phyloP scores from a whole-genome alignment of 202 grass and related monocot species.

The Thinopyrum obtusiflorum region DNA sequence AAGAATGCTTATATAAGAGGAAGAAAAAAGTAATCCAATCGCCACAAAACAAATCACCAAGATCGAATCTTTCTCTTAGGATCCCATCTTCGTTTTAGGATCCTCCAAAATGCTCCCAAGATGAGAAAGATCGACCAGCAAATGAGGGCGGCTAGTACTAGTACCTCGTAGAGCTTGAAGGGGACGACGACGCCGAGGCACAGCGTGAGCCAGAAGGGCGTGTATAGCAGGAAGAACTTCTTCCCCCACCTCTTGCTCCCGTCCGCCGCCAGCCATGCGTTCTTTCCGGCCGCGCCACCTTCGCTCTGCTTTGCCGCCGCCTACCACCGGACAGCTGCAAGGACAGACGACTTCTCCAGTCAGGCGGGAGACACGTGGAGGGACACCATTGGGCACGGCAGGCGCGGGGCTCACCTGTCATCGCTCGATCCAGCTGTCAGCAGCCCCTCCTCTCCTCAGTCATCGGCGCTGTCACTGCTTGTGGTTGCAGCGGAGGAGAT shows the following conservation, averaged over 20 bases:
- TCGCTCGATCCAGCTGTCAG: neutral
- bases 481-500: neutral
- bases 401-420: slow-evolving; percentile 34
- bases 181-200: slow-evolving; percentile 84
- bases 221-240: slow-evolving; percentile 88
- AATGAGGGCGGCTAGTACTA: neutral
- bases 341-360: neutral
- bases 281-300: neutral
- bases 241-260: slow-evolving; percentile 94
- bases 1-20: neutral
- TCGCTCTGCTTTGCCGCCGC: slow-evolving; percentile 22
- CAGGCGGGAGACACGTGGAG: neutral
- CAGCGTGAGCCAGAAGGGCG: slow-evolving; percentile 92
- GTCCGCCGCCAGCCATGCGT: slow-evolving; percentile 55
- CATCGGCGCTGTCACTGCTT: neutral
- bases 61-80: neutral
- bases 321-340: slow-evolving; percentile 18
- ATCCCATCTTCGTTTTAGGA: neutral
- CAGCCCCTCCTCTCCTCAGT: neutral
- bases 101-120: neutral
- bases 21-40: neutral
- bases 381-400: neutral
- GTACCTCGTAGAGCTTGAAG: slow-evolving; percentile 87
- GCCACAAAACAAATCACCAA: neutral
- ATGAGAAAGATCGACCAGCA: neutral